Evolutionary conservation across 2,329 filamentous ascomycete species (phyloP), one percentile per base, ranked within the genome.

Genomic region (Curvularia spicifera): DNA sequence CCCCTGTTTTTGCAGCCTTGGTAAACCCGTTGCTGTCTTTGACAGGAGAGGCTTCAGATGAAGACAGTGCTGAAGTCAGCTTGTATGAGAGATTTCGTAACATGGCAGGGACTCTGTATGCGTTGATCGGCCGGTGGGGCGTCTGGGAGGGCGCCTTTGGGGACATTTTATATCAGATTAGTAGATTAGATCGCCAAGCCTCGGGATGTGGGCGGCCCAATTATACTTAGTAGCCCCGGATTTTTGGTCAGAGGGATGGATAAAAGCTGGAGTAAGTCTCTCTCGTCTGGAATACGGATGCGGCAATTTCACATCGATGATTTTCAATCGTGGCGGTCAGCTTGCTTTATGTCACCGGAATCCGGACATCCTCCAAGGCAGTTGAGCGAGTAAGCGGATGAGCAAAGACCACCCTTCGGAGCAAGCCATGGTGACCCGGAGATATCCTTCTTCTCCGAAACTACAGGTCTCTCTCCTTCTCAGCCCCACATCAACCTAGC

Each of bases 1-100:
- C 77, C 42, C 80, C 78, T 46, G 76, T 77, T 44, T 78, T 77
- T 9, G 78, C 74, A 26, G 81, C 81, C 26, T 79, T 84, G 42
- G 71, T 66, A 67, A 86, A 85, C 26, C 79, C 80, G 57, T 75
- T 74, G 44, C 68, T 63, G 9, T 71, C 69, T 51, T 73, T 75
- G 28, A 60, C 20, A 5, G 67, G 72, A 4, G 75, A 67, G 8
- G 74, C 65, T 12, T 69, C 71, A n/a, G 68, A 69, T 46, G 66
- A 69, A 31, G 69, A 74, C 9, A 72, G 61, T 1, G 68, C 67
- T 31, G 73, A 73, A 1, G 70, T 64, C 35, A 78, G 71, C 63
- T 73, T 75, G 63, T 78, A 76, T 40, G 73, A 75, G 20, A 77
- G 66, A 57, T 75, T 76, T 44, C 70, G 73, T 24, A 78, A 57